Percentiles rank a stretch among this genome's conserved stretches.
phyloP scores from a whole-genome alignment of 306 rosid species.

The Bauhinia variegata region DNA sequence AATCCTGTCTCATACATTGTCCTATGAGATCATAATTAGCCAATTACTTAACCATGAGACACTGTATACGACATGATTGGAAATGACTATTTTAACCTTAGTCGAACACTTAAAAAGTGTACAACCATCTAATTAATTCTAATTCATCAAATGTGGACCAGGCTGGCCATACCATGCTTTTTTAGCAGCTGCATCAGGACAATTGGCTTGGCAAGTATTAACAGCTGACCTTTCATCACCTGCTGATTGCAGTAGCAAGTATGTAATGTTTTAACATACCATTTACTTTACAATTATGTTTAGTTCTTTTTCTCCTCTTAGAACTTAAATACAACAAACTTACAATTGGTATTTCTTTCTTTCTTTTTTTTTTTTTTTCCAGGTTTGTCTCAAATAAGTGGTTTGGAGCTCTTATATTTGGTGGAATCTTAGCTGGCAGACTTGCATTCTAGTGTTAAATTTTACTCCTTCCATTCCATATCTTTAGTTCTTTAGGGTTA shows the following conservation, averaged over 20 bases:
- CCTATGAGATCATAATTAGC: no score
- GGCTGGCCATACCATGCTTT: slow-evolving; percentile 85
- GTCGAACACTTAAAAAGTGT: no score
- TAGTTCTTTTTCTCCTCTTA: not conserved
- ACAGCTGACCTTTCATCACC: slow-evolving; percentile 76
- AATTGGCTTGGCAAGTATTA: slow-evolving; percentile 82
- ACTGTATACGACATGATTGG: no score
- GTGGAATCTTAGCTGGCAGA: slow-evolving; percentile 78
- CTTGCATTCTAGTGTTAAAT: slow-evolving; percentile 52
- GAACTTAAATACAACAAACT: slow-evolving; percentile 15
- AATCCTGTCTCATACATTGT: no score
- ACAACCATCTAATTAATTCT: slow-evolving; percentile 1
- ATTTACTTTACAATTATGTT: slow-evolving; percentile 8
- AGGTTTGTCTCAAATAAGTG: slow-evolving; percentile 95
- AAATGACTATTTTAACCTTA: no score
- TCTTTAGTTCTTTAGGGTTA: no score
- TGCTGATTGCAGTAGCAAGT: slow-evolving; percentile 84
- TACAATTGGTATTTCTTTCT: not conserved
- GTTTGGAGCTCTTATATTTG: slow-evolving; percentile 88
- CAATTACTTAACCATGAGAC: no score
- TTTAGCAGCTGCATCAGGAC: slow-evolving; percentile 83
- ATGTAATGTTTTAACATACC: slow-evolving; percentile 32
- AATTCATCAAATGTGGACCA: slow-evolving; percentile 39
- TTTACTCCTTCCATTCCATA: no score
- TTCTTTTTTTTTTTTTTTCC: slow-evolving; percentile 13